Conservation (phyloP, 805 yeast genomes). For the Yarrowia porcina region DNA sequence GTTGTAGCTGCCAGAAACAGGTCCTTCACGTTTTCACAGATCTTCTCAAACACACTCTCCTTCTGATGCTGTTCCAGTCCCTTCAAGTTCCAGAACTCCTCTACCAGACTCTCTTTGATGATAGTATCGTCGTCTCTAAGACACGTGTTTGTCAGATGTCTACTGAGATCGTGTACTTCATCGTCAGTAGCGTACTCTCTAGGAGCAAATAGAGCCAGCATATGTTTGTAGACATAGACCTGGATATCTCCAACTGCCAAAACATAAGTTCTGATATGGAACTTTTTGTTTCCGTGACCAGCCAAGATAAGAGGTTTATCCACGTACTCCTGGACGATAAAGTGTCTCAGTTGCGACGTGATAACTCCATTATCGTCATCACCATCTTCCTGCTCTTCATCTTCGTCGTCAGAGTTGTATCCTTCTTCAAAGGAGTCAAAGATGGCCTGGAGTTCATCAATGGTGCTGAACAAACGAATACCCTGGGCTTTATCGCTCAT, state of each 20-base stretch:
- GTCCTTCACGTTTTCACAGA: slow-evolving; percentile 63
- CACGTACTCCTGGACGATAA: slow-evolving; percentile 82
- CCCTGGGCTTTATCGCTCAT: slow-evolving; percentile 99
- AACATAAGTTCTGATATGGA: slow-evolving; percentile 85
- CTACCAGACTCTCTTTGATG: slow-evolving; percentile 46
- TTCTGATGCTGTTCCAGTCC: slow-evolving; percentile 44
- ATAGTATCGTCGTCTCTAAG: slow-evolving; percentile 55
- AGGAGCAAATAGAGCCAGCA: slow-evolving; percentile 79
- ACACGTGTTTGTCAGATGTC: slow-evolving; percentile 94
- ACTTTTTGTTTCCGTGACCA: slow-evolving; percentile 64
- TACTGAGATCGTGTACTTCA: slow-evolving; percentile 46
- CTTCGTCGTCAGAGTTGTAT: slow-evolving; percentile 55
- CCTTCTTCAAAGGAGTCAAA: slow-evolving; percentile 80
- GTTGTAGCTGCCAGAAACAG: slow-evolving; percentile 75
- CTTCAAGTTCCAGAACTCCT: slow-evolving; percentile 56
- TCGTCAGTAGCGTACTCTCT: slow-evolving; percentile 44
- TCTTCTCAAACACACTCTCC: slow-evolving; percentile 48
- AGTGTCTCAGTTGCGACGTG: slow-evolving; percentile 84
- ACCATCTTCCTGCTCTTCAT: slow-evolving; percentile 35
- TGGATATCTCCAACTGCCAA: slow-evolving; percentile 67
- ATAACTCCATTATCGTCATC: slow-evolving; percentile 60
- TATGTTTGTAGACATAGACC: slow-evolving; percentile 75
- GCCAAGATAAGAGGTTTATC: slow-evolving; percentile 62
- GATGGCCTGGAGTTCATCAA: slow-evolving; percentile 75
- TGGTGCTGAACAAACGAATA: slow-evolving; percentile 71